phyloP scores from a whole-genome alignment of 352 stramenopile species.

The Phytophthora meadii region DNA sequence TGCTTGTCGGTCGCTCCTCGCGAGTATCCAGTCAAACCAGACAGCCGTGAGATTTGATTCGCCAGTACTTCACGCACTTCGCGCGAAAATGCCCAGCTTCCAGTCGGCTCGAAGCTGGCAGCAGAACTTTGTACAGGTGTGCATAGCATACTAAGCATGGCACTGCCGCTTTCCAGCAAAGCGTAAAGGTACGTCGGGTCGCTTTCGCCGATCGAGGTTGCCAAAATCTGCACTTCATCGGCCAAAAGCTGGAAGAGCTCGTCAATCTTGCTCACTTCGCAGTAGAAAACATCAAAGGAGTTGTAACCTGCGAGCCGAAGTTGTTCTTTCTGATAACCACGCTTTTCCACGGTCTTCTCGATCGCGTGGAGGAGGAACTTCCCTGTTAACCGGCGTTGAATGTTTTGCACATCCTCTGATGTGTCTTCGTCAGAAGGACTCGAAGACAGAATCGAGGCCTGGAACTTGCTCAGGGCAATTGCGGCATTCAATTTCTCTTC shows the following conservation, averaged over 20 bases:
- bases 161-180: slow-evolving; percentile 71
- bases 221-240: slow-evolving; percentile 60
- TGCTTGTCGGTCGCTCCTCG: slow-evolving; percentile 28
- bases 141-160: slow-evolving; percentile 73
- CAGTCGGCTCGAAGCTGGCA: slow-evolving; percentile 44
- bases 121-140: slow-evolving; percentile 41
- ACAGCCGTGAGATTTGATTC: slow-evolving; percentile 70
- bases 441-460: slow-evolving; percentile 58
- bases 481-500: slow-evolving; percentile 83
- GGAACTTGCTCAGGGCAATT: slow-evolving; percentile 80
- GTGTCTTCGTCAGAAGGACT: slow-evolving; percentile 28
- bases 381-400: slow-evolving; percentile 55
- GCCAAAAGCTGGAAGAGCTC: slow-evolving; percentile 72
- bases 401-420: slow-evolving; percentile 29
- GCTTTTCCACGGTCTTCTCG: slow-evolving; percentile 70
- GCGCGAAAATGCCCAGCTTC: slow-evolving; percentile 69
- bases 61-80: slow-evolving; percentile 67
- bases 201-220: slow-evolving; percentile 63
- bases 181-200: slow-evolving; percentile 66
- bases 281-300: slow-evolving; percentile 90
- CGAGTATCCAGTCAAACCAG: slow-evolving; percentile 58
- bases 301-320: slow-evolving; percentile 85
- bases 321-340: slow-evolving; percentile 81
- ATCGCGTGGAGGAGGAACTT: slow-evolving; percentile 81
- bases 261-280: slow-evolving; percentile 81